Evolutionary conservation across 768 basidiomycete genomes (phyloP).

Genomic region (Fistulinella prunicolor): DNA sequence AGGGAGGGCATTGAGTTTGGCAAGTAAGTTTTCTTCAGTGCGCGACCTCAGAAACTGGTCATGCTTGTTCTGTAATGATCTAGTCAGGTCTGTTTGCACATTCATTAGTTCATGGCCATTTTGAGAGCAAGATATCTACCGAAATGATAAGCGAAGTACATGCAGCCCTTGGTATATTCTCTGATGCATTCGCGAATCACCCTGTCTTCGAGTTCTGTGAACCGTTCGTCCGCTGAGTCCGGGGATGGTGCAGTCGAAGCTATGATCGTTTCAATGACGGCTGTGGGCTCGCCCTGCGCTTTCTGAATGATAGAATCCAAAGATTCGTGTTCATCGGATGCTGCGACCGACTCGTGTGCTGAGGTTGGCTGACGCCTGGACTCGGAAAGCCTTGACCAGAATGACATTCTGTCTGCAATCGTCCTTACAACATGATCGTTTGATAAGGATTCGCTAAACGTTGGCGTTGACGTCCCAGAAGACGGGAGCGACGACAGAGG

Average conservation of each 20-base stretch:
- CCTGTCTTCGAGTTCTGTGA: slow-evolving; percentile 77
- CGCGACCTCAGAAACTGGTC: slow-evolving; percentile 57
- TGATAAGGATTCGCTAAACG: slow-evolving; percentile 43
- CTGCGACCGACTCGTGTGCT: slow-evolving; percentile 9
- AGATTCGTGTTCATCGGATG: slow-evolving; percentile 21
- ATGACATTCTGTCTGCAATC: slow-evolving; percentile 64
- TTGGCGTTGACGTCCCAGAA: slow-evolving; percentile 55
- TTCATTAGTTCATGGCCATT: background rate
- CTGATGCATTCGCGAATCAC: slow-evolving; percentile 75
- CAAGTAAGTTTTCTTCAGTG: slow-evolving; percentile 56
- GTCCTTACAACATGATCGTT: slow-evolving; percentile 59
- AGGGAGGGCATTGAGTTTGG: slow-evolving; percentile 53
- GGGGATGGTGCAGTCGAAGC: slow-evolving; percentile 63
- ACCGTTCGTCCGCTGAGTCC: slow-evolving; percentile 57
- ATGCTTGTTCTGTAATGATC: slow-evolving; percentile 77
- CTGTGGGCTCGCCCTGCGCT: slow-evolving; percentile 45
- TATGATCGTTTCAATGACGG: slow-evolving; percentile 56
- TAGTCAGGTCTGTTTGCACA: slow-evolving; percentile 62
- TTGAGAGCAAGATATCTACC: slow-evolving; percentile 43
- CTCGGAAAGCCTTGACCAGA: slow-evolving; percentile 69
- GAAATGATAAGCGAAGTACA: slow-evolving; percentile 88
- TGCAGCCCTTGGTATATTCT: slow-evolving; percentile 78
- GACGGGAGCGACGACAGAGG: slow-evolving; percentile 24
- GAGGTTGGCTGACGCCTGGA: slow-evolving; percentile 42
- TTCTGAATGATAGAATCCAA: slow-evolving; percentile 43